Evolutionary conservation across 371 early-diverging fungal genomes (phyloP), one percentile per base, ranked within the genome.

Genomic region (Neoconidiobolus thromboides): DNA sequence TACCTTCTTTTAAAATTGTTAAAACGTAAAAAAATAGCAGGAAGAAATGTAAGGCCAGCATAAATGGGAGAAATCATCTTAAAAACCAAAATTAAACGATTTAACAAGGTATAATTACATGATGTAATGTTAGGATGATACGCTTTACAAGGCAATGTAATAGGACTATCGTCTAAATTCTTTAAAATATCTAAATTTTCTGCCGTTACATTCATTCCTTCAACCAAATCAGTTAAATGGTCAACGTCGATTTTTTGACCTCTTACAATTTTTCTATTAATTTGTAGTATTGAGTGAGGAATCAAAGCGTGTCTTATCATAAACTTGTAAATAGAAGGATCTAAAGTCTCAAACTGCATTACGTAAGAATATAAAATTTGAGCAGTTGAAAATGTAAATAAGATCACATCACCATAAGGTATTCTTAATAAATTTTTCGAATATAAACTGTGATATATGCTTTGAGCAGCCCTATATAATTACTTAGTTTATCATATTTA

Each of bases 71-170:
- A 55, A 64, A 80, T 79, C 36, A 62, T 69, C 56, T 73, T 73
- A 41, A 76, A 73, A 2, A 82, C 82, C 14, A 73, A 68, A 2
- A 65, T 47, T 48, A 82, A 77, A 48, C 74, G 68, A 51, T 76
- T 73, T 3, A 75, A 15, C n/a, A 71, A 73, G 5, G 68, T 71
- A 41, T 61, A 55, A 26, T 67, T 56, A 59, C 86, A 85, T 0
- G 72, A 70, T 54, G 79, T 76, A 26, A 73, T 52, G 70, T 73
- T 72, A 4, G 86, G 82, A 68, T 85, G 86, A 51, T 51, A 51
- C 14, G 52, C 52, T n/a, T 74, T 80, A 60, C 84, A 76, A 60
- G 71, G 65, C 38, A 71, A 26, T 26, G 26, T 26, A 26, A 26
- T 26, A 26, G 26, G 26, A 26, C 26, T 51, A 51, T 51, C 37